Percentiles rank a stretch among this genome's conserved stretches.
These are phyloP conservation scores for Golubevia sp. DNA, from an alignment of 1,284 basidiomycete genomes.

Conservation along the genomic window DNA sequence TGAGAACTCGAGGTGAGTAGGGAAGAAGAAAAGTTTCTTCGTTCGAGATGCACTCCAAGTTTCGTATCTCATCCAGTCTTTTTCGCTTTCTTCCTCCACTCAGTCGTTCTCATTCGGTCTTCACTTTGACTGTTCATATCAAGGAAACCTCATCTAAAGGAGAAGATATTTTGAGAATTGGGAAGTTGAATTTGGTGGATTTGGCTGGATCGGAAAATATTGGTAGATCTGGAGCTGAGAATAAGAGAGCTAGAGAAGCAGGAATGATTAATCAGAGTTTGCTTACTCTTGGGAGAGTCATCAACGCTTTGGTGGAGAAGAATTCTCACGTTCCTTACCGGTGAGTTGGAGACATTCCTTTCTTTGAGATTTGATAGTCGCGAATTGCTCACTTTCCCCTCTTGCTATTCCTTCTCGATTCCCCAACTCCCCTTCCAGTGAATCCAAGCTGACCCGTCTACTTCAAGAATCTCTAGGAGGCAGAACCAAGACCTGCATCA, in stretches of 20 bases:
- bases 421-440: conserved; percentile 28
- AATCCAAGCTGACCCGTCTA: conserved; percentile 87
- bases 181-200: conserved; percentile 96
- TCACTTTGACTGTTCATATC: conserved; percentile 89
- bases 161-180: conserved; percentile 87
- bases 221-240: conserved; percentile 90
- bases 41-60: neutral
- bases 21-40: neutral
- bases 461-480: conserved; percentile 99
- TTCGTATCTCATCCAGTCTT: neutral
- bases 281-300: conserved; percentile 92
- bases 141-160: conserved; percentile 79
- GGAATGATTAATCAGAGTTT: conserved; percentile 99
- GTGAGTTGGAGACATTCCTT: conserved; percentile 63
- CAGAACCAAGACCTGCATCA: conserved; percentile 94
- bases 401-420: neutral
- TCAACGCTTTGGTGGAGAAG: conserved; percentile 93
- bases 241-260: conserved; percentile 91
- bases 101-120: conserved; percentile 96
- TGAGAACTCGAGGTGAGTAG: conserved; percentile 76
- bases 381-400: too few relatives aligned
- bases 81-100: neutral
- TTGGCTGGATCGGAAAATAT: conserved; percentile 98
- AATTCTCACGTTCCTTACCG: conserved; percentile 89
- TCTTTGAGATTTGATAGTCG: neutral